Base-by-base conservation (phyloP, 2,329 filamentous ascomycete species). In the Truncatella angustata region DNA sequence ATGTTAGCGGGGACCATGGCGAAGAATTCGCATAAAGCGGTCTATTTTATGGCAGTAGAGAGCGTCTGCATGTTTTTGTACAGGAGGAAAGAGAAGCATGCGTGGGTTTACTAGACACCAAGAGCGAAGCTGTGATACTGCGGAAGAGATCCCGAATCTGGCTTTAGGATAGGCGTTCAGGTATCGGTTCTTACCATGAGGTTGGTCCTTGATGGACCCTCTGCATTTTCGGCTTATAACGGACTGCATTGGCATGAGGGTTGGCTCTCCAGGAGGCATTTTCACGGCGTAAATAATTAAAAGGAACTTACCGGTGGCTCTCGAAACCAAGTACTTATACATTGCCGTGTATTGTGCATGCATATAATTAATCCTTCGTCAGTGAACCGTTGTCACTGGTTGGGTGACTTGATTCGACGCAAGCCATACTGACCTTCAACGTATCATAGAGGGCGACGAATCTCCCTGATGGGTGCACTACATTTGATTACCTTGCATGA, bases 91-190 rank as follows among this genome's bases (percentile, higher is more conserved):
- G 18, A 20, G 32, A 39, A 18, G 20, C 30, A 40, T 40, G 21
- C 47, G 34, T 30, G 47, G 34, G 21, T 14, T 36, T 40, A 14
- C 30, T 42, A 42, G 36, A 50, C 47, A 16, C 14, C 47, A 50
- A 49, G 45, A 49, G 34, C 32, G 45, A 49, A 24, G 45, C 28
- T 37, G 34, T 26, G 23, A 44, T 24, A 40, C 24, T 21, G 40
- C 24, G 34, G 34, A 36, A 34, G 45, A 36, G 45, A 12, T 12
- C 32, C 45, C 18, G 20, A 11, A 12, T 49, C 32, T 39, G 40
- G 40, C 51, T 46, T 47, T 45, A 42, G 51, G 47, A 50, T 50
- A 44, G 51, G 51, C 47, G 48, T 50, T 26, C 42, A 32, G 47
- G 51, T 43, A 50, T 50, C 24, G 26, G 37, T 26, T 16, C 28